Evolutionary conservation across 2,329 filamentous ascomycete genomes (phyloP).

Genomic region (Fusarium albosuccineum): DNA sequence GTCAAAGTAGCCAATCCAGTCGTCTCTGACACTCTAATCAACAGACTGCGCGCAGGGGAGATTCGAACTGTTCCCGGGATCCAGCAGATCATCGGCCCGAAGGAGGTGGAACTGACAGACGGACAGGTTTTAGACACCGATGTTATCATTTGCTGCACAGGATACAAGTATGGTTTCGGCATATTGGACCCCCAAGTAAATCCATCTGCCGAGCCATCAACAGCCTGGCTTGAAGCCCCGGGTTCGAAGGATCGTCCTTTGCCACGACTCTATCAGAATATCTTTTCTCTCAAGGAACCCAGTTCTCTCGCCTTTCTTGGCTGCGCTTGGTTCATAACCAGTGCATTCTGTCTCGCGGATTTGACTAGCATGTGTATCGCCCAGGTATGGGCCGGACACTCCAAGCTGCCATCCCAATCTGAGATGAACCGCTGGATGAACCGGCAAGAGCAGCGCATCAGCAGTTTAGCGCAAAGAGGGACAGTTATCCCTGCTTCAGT

Average conservation of each 20-base stretch:
- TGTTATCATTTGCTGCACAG: slow-evolving; percentile 54
- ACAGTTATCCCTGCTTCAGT: slow-evolving; percentile 42
- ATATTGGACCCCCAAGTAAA: slow-evolving; percentile 38
- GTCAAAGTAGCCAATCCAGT: slow-evolving; percentile 46
- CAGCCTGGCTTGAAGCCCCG: slow-evolving; percentile 33
- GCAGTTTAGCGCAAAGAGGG: slow-evolving; percentile 18
- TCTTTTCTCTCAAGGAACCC: slow-evolving; percentile 58
- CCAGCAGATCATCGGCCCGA: not conserved
- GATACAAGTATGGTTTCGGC: slow-evolving; percentile 52
- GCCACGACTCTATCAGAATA: slow-evolving; percentile 57
- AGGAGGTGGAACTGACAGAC: slow-evolving; percentile 47
- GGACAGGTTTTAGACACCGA: slow-evolving; percentile 50
- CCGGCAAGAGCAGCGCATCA: slow-evolving; percentile 7
- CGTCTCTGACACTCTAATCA: slow-evolving; percentile 46
- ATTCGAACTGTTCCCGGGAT: not conserved
- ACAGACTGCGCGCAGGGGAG: slow-evolving; percentile 52
- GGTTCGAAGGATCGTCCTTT: slow-evolving; percentile 46
- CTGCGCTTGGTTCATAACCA: slow-evolving; percentile 42
- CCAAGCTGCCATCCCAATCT: slow-evolving; percentile 48
- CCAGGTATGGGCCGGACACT: slow-evolving; percentile 43
- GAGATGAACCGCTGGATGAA: slow-evolving; percentile 51
- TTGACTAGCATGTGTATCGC: slow-evolving; percentile 51
- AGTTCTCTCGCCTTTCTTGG: slow-evolving; percentile 56
- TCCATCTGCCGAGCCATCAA: slow-evolving; percentile 29
- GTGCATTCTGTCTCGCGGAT: slow-evolving; percentile 44